These are phyloP conservation scores for Erythrobasidium hasegawianum DNA, from an alignment of 1,284 basidiomycete genomes.

Conservation along the genomic window DNA sequence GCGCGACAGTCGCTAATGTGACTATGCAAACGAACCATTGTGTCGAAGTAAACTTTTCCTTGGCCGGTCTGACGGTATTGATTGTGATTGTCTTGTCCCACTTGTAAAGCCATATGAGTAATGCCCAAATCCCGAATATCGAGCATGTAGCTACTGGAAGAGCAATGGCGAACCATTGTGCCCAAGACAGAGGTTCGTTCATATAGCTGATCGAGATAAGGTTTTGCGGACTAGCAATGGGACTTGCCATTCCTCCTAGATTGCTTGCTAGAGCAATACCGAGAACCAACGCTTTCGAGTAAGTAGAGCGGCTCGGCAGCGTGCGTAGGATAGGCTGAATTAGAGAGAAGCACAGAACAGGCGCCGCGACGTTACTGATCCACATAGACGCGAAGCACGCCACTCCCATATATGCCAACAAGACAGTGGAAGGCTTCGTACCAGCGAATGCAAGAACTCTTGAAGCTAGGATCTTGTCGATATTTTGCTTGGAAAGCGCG, in stretches of 20 bases:
- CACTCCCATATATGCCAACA: conserved; percentile 93
- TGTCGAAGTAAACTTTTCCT: conserved; percentile 71
- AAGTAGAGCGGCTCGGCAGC: conserved; percentile 78
- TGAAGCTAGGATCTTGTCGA: conserved; percentile 87
- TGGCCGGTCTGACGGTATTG: conserved; percentile 72
- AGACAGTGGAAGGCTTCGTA: conserved; percentile 74
- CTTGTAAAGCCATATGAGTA: conserved; percentile 81
- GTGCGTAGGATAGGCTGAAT: conserved; percentile 94
- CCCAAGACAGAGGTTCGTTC: conserved; percentile 84
- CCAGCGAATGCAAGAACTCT: conserved; percentile 86
- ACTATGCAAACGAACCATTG: conserved; percentile 89
- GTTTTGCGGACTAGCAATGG: conserved; percentile 90
- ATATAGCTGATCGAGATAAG: conserved; percentile 85
- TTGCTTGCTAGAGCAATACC: conserved; percentile 96
- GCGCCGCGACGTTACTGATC: conserved; percentile 98
- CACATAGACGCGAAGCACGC: conserved; percentile 99
- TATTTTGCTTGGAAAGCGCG: conserved; percentile 92
- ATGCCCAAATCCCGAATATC: conserved; percentile 82
- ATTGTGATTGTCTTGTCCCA: conserved; percentile 78
- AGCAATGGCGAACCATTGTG: conserved; percentile 88
- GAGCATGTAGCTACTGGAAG: conserved; percentile 83
- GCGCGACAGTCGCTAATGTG: conserved; percentile 75
- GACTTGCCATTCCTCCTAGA: conserved; percentile 61
- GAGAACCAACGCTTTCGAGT: conserved; percentile 86
- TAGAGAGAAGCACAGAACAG: conserved; percentile 94